phyloP scores from a whole-genome alignment of 768 basidiomycete genomes.

The Mycena latifolia region DNA sequence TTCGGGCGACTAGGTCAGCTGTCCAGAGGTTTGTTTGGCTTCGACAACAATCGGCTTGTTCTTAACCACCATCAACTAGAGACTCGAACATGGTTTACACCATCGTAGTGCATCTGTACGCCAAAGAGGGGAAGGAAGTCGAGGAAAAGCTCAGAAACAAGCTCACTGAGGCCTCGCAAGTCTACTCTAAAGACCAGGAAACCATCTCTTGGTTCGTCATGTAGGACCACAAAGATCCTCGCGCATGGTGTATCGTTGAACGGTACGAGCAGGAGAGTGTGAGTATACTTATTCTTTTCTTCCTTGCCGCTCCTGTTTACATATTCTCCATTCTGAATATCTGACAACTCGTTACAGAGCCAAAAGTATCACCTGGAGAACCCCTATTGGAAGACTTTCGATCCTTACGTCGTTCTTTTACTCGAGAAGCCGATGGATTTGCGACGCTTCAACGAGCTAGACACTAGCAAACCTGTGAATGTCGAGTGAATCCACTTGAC shows the following conservation, averaged over 20 bases:
- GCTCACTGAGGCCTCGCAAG: not conserved
- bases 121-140: slow-evolving; percentile 2
- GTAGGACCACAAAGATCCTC: slow-evolving; percentile 5
- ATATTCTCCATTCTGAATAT: no score
- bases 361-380: not conserved
- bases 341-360: no score
- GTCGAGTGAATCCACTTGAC: no score
- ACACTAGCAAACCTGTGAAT: not conserved
- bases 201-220: slow-evolving; percentile 11
- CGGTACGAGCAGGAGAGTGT: slow-evolving; percentile 7
- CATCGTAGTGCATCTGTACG: not conserved
- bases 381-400: slow-evolving; percentile 1
- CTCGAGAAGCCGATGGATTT: not conserved
- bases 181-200: not conserved
- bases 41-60: no score
- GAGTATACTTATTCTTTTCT: not conserved
- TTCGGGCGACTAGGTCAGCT: no score
- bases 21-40: no score
- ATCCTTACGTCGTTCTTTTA: not conserved
- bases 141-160: not conserved
- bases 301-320: no score
- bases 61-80: no score
- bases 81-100: not conserved
- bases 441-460: not conserved
- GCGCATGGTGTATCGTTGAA: slow-evolving; percentile 6